Percentiles rank a stretch among this genome's conserved stretches.
Conservation (phyloP, 768 basidiomycete species). For the Suillus subalutaceus region DNA sequence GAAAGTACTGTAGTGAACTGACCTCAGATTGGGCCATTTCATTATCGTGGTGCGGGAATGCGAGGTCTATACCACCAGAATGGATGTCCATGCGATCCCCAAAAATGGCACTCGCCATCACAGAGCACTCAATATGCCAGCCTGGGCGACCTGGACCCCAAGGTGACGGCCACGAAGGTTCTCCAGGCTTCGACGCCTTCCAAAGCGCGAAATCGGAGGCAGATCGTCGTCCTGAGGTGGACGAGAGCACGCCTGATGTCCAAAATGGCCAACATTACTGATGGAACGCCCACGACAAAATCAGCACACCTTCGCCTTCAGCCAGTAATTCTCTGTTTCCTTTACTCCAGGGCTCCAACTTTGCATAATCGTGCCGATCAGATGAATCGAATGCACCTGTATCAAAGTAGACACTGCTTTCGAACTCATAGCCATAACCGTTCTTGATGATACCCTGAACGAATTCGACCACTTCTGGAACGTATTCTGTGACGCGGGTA, state of each 20-base stretch:
- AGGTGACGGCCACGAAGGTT: slow-evolving; percentile 94
- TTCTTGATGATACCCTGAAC: slow-evolving; percentile 84
- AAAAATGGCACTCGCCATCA: slow-evolving; percentile 92
- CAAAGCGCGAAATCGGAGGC: slow-evolving; percentile 94
- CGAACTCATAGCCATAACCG: slow-evolving; percentile 73
- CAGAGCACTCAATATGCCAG: slow-evolving; percentile 99
- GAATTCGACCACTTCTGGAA: slow-evolving; percentile 91
- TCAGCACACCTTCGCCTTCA: slow-evolving; percentile 81
- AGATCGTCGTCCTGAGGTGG: slow-evolving; percentile 68
- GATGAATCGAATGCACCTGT: slow-evolving; percentile 79
- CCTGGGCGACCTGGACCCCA: slow-evolving; percentile 97
- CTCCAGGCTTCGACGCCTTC: slow-evolving; percentile 96
- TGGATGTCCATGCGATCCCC: slow-evolving; percentile 96
- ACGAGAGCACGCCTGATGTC: slow-evolving; percentile 57
- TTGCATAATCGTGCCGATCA: slow-evolving; percentile 84
- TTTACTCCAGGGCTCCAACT: slow-evolving; percentile 95
- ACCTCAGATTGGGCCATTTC: slow-evolving; percentile 98
- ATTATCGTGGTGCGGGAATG: slow-evolving; percentile 99
- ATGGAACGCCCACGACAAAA: slow-evolving; percentile 1
- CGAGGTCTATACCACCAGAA: slow-evolving; percentile 94
- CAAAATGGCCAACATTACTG: slow-evolving; percentile 4
- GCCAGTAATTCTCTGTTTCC: slow-evolving; percentile 88
- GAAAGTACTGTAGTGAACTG: slow-evolving; percentile 19
- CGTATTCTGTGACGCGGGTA: slow-evolving; percentile 96
- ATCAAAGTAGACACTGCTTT: slow-evolving; percentile 92